phyloP scores from a whole-genome alignment of 306 rosid genomes.

The Echinosophora koreensis region DNA sequence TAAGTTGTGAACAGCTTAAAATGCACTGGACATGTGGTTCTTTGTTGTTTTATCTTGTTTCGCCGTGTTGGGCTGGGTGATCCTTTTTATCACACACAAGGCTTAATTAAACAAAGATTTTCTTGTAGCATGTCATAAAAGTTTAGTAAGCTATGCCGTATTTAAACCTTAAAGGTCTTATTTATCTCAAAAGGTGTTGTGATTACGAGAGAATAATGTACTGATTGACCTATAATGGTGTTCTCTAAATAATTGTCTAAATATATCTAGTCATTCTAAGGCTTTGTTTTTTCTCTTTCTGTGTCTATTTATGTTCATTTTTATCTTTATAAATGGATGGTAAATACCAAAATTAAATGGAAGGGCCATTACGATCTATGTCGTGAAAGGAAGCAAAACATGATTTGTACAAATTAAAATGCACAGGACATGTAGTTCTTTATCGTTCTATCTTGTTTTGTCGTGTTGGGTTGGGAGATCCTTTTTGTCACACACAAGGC shows the following conservation, averaged over 20 bases:
- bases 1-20: constrained; percentile 61
- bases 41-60: background rate
- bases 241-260: background rate
- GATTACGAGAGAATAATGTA: background rate
- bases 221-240: background rate
- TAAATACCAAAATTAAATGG: background rate
- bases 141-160: background rate
- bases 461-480: too few species aligned
- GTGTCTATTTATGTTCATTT: background rate
- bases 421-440: too few species aligned
- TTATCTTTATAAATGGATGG: background rate
- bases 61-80: background rate
- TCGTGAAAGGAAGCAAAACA: background rate
- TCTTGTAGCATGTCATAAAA: background rate
- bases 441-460: too few species aligned
- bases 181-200: background rate
- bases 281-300: background rate
- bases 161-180: background rate
- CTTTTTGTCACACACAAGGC: too few species aligned
- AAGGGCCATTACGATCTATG: background rate
- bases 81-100: background rate
- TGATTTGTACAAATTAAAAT: background rate
- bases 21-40: constrained; percentile 22
- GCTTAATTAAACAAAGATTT: background rate
- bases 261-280: background rate